Base-by-base conservation (phyloP, 495 filamentous ascomycete species). In the Pseudevernia furfuracea region DNA sequence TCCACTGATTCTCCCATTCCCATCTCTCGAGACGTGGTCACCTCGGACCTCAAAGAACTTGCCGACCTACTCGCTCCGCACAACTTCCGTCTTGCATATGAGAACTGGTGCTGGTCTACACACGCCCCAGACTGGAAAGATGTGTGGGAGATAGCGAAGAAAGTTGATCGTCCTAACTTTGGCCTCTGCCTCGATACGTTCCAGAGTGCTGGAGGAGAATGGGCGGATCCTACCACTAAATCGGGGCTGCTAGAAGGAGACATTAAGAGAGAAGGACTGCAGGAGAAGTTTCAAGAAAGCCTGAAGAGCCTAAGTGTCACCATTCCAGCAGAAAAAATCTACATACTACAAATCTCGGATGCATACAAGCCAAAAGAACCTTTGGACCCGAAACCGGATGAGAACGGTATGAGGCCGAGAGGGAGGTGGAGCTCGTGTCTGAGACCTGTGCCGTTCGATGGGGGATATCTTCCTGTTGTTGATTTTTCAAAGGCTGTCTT, bases 71-170 rank as follows among this genome's bases (percentile, higher is more conserved):
- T 89, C 3, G 80, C 82, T 5, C 67, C 75, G 30, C 76, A 81
- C 32, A 76, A 78, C 0, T 82, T 83, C 67, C 77, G 84, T 12
- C 73, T 93, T 15, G 89, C 88, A 1, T 93, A 92, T 65, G 89
- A 93, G 72, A 91, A 92, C 67, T 91, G 89, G 88, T 90, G 88
- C 74, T 93, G 89, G 90, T 85, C 87, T 1, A 86, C 87, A 0
- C 82, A 84, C 37, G 88, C 88, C 0, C 85, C 85, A 8, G 79
- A 73, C 10, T 93, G 89, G 89, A 80, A 77, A 61, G 78, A 83
- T 34, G 85, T 86, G 17, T 91, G 85, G 84, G 76, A 83, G 2
- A 87, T 92, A 32, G 83, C 89, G 8, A 66, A 80, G 55, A 78
- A 74, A 15, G 85, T 85, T 5, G 75, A 88, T 68, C 71, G 84